Conservation (phyloP, 192 early-diverging fungal species). For the Entrophospora sp. region DNA sequence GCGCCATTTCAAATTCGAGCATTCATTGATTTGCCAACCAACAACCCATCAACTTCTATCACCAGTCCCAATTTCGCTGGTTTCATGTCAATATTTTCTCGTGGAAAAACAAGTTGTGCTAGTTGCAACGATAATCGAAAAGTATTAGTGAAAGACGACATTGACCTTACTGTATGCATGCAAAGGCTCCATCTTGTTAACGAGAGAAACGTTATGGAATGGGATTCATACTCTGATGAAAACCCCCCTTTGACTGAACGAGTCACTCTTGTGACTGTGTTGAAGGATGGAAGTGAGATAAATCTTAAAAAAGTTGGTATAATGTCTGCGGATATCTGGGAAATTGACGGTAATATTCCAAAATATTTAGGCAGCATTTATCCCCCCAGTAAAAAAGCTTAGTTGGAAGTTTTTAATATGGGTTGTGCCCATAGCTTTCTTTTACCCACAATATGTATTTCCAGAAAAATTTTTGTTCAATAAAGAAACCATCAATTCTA, state of each 20-base stretch:
- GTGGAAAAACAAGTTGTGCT: not conserved
- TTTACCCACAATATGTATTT: no score
- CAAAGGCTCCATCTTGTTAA: slow-evolving; percentile 9
- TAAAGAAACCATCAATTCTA: no score
- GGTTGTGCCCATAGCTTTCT: no score
- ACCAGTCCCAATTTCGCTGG: not conserved
- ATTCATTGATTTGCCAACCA: not conserved
- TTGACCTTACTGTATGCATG: slow-evolving; percentile 2
- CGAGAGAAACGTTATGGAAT: no score
- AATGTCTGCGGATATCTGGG: not conserved
- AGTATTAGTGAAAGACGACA: not conserved
- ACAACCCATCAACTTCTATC: not conserved
- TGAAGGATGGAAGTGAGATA: slow-evolving; percentile 2
- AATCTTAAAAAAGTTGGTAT: not conserved
- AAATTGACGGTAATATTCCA: no score
- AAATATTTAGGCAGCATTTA: no score
- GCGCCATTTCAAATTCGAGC: slow-evolving; percentile 1
- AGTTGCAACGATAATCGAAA: not conserved
- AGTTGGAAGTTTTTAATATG: no score
- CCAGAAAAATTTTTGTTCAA: no score
- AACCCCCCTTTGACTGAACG: not conserved
- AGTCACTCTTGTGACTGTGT: not conserved
- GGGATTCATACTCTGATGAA: not conserved
- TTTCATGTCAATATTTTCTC: not conserved
- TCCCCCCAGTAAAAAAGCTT: no score